Evolutionary conservation across 768 basidiomycete species (phyloP).

Genomic region (Coprinopsis marcescibilis): DNA sequence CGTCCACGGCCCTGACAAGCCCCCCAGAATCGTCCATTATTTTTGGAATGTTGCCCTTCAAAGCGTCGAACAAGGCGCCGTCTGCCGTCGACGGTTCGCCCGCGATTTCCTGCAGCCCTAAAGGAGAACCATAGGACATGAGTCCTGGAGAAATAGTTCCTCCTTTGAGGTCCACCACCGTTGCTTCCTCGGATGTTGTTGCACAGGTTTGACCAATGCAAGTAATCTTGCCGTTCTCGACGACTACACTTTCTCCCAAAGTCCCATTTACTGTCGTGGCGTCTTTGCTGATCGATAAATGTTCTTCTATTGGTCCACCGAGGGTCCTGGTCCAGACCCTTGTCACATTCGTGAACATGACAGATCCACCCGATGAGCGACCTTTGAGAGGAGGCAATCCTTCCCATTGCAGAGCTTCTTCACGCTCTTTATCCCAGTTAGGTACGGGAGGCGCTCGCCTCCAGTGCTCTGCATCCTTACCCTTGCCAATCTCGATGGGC

Average conservation of each 20-base stretch:
- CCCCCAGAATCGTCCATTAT: slow-evolving; percentile 49
- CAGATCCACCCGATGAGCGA: slow-evolving; percentile 25
- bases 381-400: slow-evolving; percentile 61
- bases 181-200: slow-evolving; percentile 13
- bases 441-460: slow-evolving; percentile 48
- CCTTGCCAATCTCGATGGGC: slow-evolving; percentile 39
- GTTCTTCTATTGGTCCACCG: slow-evolving; percentile 27
- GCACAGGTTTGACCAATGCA: slow-evolving; percentile 41
- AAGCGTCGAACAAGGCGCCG: slow-evolving; percentile 54
- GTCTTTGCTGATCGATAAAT: slow-evolving; percentile 14
- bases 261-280: slow-evolving; percentile 17
- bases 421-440: slow-evolving; percentile 58
- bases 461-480: slow-evolving; percentile 39
- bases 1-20: slow-evolving; percentile 61
- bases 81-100: slow-evolving; percentile 65
- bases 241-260: slow-evolving; percentile 30
- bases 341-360: slow-evolving; percentile 65
- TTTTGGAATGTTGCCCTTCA: slow-evolving; percentile 33
- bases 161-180: slow-evolving; percentile 57
- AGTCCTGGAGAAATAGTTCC: slow-evolving; percentile 67
- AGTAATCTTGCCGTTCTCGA: slow-evolving; percentile 45
- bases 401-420: slow-evolving; percentile 54
- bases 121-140: slow-evolving; percentile 56
- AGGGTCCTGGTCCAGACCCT: slow-evolving; percentile 35
- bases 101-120: slow-evolving; percentile 74